Evolutionary conservation across 176 grass and related monocot genomes (phyloP), one percentile per base, ranked within the genome.

Genomic region (Cenchrus purpureus): DNA sequence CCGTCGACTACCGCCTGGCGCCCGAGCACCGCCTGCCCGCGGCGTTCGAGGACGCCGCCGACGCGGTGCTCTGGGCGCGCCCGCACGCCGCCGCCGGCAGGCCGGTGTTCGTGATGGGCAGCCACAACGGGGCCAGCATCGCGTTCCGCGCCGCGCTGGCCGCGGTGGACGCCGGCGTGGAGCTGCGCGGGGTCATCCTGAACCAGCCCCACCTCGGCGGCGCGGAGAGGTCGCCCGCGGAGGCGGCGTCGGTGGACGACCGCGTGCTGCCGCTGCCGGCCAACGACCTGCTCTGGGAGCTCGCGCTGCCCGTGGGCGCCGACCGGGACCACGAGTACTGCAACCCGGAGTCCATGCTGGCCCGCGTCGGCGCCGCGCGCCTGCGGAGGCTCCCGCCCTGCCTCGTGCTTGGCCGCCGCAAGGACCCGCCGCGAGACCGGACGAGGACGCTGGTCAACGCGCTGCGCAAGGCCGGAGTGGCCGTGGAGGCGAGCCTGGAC

Each of bases 241-340:
- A 95, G 83, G 79, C 10, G 46, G 83, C 74, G 32, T 84, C 90
- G 4, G 79, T 88, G 64, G 55, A 92, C 66, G 95, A 93, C 86
- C 90, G 83, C 80, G 77, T 95, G 45, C 29, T 98, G 55, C 87
- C 96, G 75, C 91, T 98, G 10, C 63, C 87, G 5, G 91, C 65
- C 3, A 95, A 93, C 73, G 93, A 98, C 81, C 82, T 95, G 65
- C 87, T 98, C 76, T 98, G 93, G 95, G 93, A 98, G 71, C 87
- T 98, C n/a, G 76, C 93, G 17, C 86, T 95, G 83, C 93, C 95
- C 44, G 7, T 84, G 15, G 92, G 91, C 64, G 54, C 85, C 6
- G 86, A 93, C 79, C 83, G 95, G 19, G 93, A 93, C 87, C 95
- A 98, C 82, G 89, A 93, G 83, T 98, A 89, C 81, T 95, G 79